Base-by-base conservation (phyloP, 2,329 filamentous ascomycete species). In the Phyllosticta citriasiana region DNA sequence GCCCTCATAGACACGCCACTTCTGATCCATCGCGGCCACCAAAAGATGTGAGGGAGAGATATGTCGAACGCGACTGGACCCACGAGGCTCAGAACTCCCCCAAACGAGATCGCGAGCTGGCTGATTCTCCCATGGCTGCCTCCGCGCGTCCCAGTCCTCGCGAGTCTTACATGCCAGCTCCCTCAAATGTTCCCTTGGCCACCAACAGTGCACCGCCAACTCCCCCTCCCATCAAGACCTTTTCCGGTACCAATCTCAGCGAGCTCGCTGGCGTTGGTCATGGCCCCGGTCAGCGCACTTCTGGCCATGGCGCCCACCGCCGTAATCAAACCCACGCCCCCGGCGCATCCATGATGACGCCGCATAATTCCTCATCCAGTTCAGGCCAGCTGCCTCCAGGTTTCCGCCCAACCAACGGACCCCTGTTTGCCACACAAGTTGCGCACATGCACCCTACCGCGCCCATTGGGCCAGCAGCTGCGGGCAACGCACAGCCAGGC, bases 371-470 rank as follows among this genome's bases (percentile, higher is more conserved):
- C 1, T 56, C 58, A n/a, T n/a, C 47, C 2, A 40, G 27, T 19
- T 54, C 58, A 26, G 55, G 58, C 16, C 40, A 47, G n/a, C 14
- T 47, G 14, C 58, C 58, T 26, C 56, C 50, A 12, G 68, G 72
- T 0, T 80, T 79, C 64, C 75, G 70, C 5, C 78, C 78, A 2
- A 77, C 74, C 2, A 75, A 74, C 53, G 70, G 72, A 1, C 78
- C 78, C 3, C 66, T 79, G 2, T 80, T 80, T 63, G 78, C 78
- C 3, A 76, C 77, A 0, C 75, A 77, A 16, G 72, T 79, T 4
- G 76, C 76, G 6, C 72, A 74, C 26, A 60, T 74, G 35, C 70
- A 76, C 67, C 69, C 30, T 66, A 51, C 8, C 51, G 63, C 50
- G 55, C 53, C n/a, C 55, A 57, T 14, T 12, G 53, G 26, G 55